These are phyloP conservation scores for Pyrrhoderma lamaoense DNA, from an alignment of 1,284 basidiomycete species.

Conservation along the genomic window DNA sequence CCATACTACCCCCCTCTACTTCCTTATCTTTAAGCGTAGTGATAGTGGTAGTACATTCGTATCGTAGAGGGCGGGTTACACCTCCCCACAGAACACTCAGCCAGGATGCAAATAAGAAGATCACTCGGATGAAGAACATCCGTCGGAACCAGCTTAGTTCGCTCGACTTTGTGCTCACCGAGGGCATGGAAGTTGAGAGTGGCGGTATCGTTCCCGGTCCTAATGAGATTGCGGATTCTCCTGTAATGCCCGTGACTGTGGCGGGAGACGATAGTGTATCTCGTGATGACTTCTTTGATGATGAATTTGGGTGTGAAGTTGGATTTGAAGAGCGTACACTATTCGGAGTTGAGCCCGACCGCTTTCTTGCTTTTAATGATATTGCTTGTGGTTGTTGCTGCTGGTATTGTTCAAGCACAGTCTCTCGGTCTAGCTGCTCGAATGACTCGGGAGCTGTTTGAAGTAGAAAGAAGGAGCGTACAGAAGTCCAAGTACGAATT, in stretches of 20 bases:
- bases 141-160: constrained; percentile 33
- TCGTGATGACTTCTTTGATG: constrained; percentile 1
- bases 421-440: constrained; percentile 31
- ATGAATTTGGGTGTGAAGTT: background rate
- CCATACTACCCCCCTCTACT: constrained; percentile 24
- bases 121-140: constrained; percentile 45
- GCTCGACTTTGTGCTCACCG: constrained; percentile 22
- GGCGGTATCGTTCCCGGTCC: constrained; percentile 21
- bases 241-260: background rate
- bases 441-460: constrained; percentile 12
- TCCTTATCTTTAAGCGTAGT: constrained; percentile 17
- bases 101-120: constrained; percentile 45
- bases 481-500: constrained; percentile 47
- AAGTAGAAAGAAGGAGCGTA: constrained; percentile 41
- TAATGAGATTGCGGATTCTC: background rate
- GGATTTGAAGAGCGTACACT: constrained; percentile 1
- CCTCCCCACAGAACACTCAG: constrained; percentile 41
- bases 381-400: constrained; percentile 8
- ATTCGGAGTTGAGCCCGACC: constrained; percentile 12
- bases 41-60: background rate
- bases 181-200: constrained; percentile 25
- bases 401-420: constrained; percentile 18
- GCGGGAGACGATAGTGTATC: constrained; percentile 7
- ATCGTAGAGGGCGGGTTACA: constrained; percentile 25
- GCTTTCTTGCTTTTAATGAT: constrained; percentile 18